Base-by-base conservation (phyloP, 192 early-diverging fungal genomes). In the Entophlyctis luteolus region DNA sequence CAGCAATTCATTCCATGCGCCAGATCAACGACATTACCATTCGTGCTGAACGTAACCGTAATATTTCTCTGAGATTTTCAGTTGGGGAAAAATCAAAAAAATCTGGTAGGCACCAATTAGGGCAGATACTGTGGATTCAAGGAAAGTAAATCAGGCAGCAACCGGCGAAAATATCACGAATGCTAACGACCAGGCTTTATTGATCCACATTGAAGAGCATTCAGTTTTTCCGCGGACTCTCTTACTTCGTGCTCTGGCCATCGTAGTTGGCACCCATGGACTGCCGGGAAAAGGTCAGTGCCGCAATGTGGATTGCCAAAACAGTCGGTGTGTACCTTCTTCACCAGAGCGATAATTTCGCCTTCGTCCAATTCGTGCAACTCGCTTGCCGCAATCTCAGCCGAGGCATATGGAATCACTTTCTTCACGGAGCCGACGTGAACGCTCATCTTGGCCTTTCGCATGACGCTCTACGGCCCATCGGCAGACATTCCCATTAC, bases 381-480 rank as follows among this genome's bases (percentile, higher is more conserved):
- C 18, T 54, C 79, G 27, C 68, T 72, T 0, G 89, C 90, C 12
- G 84, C 75, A 22, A 93, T 68, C 72, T 93, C 91, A 46, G 91
- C 82, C 3, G 90, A 86, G 66, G 86, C 91, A 47, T 57, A 76
- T 45, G 79, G 80, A 29, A 92, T 47, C 20, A 90, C 80, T 32
- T 77, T 78, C 81, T 89, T 92, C 38, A 93, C 89, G 38, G 89
- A 87, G 22, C 86, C 71, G 67, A 91, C 90, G 72, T 93, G 91
- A 29, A 90, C 82, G 22, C 86, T 81, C 22, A 93, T 76, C 75
- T 89, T 90, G 48, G 89, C 91, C 57, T 84, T 85, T 10, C 89
- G 80, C 89, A 92, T 91, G 33, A 91, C 79, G 65, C 85, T 84
- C 10, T 22, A 18, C 22, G 50, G 6, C 10, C 27, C 42, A 45